Percentiles rank a stretch among this genome's conserved stretches.
Evolutionary conservation across 495 filamentous ascomycete species (phyloP).

Genomic region (Copromyces sp.): DNA sequence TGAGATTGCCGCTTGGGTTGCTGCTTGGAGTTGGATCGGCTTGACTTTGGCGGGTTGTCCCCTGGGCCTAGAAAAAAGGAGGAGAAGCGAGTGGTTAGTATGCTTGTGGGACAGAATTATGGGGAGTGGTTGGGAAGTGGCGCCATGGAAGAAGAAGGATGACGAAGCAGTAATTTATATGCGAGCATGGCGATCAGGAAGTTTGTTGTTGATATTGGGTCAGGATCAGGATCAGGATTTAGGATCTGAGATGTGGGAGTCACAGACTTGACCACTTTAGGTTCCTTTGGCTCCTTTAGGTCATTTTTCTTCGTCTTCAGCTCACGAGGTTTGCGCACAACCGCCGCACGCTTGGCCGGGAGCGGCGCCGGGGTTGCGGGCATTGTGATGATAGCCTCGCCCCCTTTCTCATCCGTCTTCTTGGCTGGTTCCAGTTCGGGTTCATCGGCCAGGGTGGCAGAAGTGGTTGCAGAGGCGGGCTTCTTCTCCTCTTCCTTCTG

Average conservation of each 20-base stretch:
- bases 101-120: neutral
- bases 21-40: neutral
- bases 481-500: slow-evolving; percentile 25
- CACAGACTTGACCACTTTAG: slow-evolving; percentile 21
- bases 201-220: slow-evolving; percentile 8
- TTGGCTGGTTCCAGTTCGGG: slow-evolving; percentile 10
- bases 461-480: slow-evolving; percentile 7
- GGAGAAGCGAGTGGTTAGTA: neutral
- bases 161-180: slow-evolving; percentile 19
- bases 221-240: slow-evolving; percentile 18
- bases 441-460: neutral
- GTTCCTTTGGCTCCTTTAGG: slow-evolving; percentile 3
- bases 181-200: slow-evolving; percentile 1
- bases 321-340: slow-evolving; percentile 8
- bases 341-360: slow-evolving; percentile 13
- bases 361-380: slow-evolving; percentile 15
- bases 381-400: slow-evolving; percentile 9
- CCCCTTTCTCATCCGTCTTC: slow-evolving; percentile 8
- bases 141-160: slow-evolving; percentile 17
- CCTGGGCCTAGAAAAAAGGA: neutral
- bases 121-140: slow-evolving; percentile 8
- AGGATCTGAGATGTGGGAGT: slow-evolving; percentile 11
- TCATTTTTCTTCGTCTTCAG: slow-evolving; percentile 3
- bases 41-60: neutral
- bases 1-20: neutral